A percentile compares a stretch with the other conserved stretches of the same genome.
These are phyloP conservation scores for Nothopassalora personata DNA, from an alignment of 2,329 filamentous ascomycete species.

Conservation along the genomic window DNA sequence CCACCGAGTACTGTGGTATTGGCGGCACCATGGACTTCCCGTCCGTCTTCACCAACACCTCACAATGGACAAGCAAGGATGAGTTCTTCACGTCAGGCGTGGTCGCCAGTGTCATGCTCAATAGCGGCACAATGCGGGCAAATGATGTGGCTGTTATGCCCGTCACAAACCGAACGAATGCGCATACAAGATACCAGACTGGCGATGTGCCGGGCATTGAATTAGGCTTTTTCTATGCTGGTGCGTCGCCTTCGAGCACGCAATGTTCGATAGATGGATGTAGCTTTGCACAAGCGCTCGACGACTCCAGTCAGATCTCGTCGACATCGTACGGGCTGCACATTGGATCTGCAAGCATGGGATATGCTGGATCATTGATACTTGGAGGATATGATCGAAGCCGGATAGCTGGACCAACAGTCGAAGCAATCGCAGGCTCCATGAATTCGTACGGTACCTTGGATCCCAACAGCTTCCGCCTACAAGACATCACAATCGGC, in stretches of 20 bases:
- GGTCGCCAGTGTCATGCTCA: neutral
- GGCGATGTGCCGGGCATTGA: neutral
- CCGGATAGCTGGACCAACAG: slow-evolving; percentile 5
- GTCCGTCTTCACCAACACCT: neutral
- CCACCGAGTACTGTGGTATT: neutral
- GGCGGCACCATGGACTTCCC: slow-evolving; percentile 2
- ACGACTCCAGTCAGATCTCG: neutral
- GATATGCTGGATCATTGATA: slow-evolving; percentile 2
- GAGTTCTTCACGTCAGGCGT: neutral
- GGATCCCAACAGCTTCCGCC: slow-evolving; percentile 7
- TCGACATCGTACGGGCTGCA: slow-evolving; percentile 6
- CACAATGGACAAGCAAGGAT: neutral
- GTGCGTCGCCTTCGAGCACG: neutral
- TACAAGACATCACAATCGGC: slow-evolving; percentile 41
- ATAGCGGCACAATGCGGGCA: neutral
- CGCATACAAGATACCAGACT: neutral
- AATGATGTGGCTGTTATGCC: neutral
- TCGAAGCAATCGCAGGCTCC: neutral
- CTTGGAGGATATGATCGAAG: slow-evolving; percentile 12
- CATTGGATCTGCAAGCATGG: slow-evolving; percentile 1
- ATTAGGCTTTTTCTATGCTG: neutral
- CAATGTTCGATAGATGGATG: neutral
- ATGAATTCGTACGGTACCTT: neutral
- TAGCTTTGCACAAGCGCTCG: neutral
- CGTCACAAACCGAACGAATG: neutral